These are phyloP conservation scores for Aureobasidium sp. DNA, from an alignment of 2,329 filamentous ascomycete species.

Conservation along the genomic window DNA sequence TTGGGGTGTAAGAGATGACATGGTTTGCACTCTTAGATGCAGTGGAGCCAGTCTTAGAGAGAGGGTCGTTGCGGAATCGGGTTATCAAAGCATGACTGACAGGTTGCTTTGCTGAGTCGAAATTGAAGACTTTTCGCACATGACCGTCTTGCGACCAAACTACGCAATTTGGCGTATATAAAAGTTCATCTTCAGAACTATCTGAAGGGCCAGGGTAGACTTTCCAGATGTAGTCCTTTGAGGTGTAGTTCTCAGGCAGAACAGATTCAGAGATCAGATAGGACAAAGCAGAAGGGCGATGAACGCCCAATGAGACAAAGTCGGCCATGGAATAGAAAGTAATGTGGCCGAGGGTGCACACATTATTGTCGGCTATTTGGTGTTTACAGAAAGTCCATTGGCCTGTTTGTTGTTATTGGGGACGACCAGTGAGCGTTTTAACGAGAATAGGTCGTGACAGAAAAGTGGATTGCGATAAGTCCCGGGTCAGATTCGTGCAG, in stretches of 20 bases:
- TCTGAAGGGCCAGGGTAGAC: conserved; percentile 44
- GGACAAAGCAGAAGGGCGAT: conserved; percentile 75
- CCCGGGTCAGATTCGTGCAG: no score
- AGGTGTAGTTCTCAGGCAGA: conserved; percentile 58
- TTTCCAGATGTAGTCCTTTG: conserved; percentile 69
- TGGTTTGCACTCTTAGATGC: background rate
- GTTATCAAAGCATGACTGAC: conserved; percentile 83
- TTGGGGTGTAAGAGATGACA: background rate
- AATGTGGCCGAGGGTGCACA: background rate
- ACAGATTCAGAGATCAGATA: conserved; percentile 78
- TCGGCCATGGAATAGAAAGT: conserved; percentile 61
- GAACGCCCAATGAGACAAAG: conserved; percentile 82
- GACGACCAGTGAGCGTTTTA: background rate
- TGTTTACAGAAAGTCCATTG: conserved; percentile 3
- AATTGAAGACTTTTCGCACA: conserved; percentile 77
- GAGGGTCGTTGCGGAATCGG: conserved; percentile 48
- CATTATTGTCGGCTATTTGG: background rate
- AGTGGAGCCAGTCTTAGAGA: background rate
- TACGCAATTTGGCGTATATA: conserved; percentile 67
- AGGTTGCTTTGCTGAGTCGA: conserved; percentile 77
- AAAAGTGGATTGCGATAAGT: no score
- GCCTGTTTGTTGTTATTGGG: background rate
- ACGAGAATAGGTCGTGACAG: no score
- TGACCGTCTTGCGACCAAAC: conserved; percentile 84
- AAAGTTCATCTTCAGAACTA: conserved; percentile 65